Evolutionary conservation across 768 basidiomycete species (phyloP).

Genomic region (Tylopilus plumbeoviolaceoides): DNA sequence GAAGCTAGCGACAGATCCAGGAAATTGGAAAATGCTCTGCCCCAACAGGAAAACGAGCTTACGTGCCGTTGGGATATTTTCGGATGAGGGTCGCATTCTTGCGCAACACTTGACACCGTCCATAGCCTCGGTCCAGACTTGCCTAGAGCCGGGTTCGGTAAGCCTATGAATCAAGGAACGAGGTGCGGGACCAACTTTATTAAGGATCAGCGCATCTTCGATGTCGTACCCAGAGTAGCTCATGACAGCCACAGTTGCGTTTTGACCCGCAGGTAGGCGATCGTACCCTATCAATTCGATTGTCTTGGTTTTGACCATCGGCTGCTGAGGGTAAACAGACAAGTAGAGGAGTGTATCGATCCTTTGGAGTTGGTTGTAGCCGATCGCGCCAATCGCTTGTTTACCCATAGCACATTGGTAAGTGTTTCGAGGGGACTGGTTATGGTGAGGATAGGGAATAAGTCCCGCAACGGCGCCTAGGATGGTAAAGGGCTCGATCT

Average conservation of each 20-base stretch:
- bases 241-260: conserved; percentile 98
- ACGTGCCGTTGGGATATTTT: conserved; percentile 97
- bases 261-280: conserved; percentile 94
- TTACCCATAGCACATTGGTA: conserved; percentile 99
- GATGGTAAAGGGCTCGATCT: conserved; percentile 98
- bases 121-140: conserved; percentile 95
- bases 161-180: conserved; percentile 4
- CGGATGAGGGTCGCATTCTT: conserved; percentile 93
- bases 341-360: conserved; percentile 99
- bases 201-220: conserved; percentile 95
- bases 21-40: conserved; percentile 8
- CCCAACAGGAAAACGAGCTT: conserved; percentile 37
- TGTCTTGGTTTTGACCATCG: conserved; percentile 99
- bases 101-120: conserved; percentile 93
- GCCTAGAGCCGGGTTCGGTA: conserved; percentile 46
- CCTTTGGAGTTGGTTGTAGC: conserved; percentile 94
- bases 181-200: conserved; percentile 54
- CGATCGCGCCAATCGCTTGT: conserved; percentile 98
- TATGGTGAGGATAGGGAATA: conserved; percentile 99
- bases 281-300: conserved; percentile 98
- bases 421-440: conserved; percentile 98
- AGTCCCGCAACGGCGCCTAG: conserved; percentile 97
- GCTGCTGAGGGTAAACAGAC: conserved; percentile 96
- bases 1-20: conserved; percentile 45
- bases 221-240: conserved; percentile 99